Percentiles rank a stretch among this genome's conserved stretches.
Conservation (phyloP, 768 basidiomycete species). For the Ephemerocybe angulata region DNA sequence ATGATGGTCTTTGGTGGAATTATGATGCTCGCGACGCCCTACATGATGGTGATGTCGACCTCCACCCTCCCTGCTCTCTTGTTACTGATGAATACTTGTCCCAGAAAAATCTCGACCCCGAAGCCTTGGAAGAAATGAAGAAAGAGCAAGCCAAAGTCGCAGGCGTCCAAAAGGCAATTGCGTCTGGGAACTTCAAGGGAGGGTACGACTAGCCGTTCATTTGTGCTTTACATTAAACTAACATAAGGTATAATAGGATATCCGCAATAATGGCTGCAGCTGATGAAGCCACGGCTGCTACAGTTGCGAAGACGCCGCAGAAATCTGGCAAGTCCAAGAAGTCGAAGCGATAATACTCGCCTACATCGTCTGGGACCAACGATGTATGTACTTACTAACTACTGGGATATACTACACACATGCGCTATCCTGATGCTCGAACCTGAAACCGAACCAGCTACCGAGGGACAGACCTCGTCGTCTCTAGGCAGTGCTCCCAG, state of each 20-base stretch:
- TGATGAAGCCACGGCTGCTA: slow-evolving; percentile 14
- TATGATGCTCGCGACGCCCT: slow-evolving; percentile 72
- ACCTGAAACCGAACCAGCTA: background rate
- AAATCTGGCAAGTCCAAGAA: slow-evolving; percentile 26
- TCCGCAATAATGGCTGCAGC: slow-evolving; percentile 22
- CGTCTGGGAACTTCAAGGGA: slow-evolving; percentile 55
- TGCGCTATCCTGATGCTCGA: too few species aligned
- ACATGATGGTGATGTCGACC: slow-evolving; percentile 55
- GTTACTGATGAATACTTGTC: too few species aligned
- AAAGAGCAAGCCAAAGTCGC: slow-evolving; percentile 81
- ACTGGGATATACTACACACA: too few species aligned
- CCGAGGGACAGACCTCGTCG: slow-evolving; percentile 2
- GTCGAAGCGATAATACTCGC: slow-evolving; percentile 27
- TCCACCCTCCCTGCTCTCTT: background rate
- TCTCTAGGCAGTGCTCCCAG: slow-evolving; percentile 19
- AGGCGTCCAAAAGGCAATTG: slow-evolving; percentile 48
- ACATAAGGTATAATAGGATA: slow-evolving; percentile 12
- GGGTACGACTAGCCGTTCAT: slow-evolving; percentile 38
- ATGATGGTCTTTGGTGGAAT: slow-evolving; percentile 65
- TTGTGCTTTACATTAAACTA: background rate
- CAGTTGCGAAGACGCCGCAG: slow-evolving; percentile 15
- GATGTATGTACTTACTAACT: too few species aligned
- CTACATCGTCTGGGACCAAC: background rate
- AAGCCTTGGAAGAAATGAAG: slow-evolving; percentile 78
- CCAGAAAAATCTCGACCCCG: slow-evolving; percentile 68